Evolutionary conservation across 2,329 filamentous ascomycete genomes (phyloP).

Genomic region (Cladosporium phlei): DNA sequence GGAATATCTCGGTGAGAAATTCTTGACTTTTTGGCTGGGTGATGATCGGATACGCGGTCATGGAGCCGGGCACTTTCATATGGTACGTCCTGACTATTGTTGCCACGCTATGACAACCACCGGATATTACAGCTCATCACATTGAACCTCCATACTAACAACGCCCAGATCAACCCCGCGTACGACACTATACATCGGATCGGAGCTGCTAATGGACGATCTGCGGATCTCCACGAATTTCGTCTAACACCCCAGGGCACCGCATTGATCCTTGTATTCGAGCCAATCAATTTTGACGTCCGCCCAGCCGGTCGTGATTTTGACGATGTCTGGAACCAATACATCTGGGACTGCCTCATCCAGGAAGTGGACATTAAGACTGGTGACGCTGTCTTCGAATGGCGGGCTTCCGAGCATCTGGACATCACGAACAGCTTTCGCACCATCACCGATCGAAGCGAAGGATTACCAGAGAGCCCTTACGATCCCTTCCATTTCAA

Average conservation of each 20-base stretch:
- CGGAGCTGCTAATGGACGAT: constrained; percentile 33
- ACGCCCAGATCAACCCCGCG: constrained; percentile 29
- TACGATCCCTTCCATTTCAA: constrained; percentile 54
- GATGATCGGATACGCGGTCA: constrained; percentile 34
- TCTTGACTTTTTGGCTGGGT: constrained; percentile 37
- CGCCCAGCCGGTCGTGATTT: constrained; percentile 20
- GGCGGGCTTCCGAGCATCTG: constrained; percentile 45
- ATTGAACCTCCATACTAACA: not conserved
- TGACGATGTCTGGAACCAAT: constrained; percentile 18
- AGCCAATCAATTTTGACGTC: constrained; percentile 24
- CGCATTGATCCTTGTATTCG: constrained; percentile 42
- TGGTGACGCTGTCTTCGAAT: constrained; percentile 42
- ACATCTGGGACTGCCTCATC: constrained; percentile 41
- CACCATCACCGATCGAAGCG: constrained; percentile 36
- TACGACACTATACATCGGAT: constrained; percentile 39
- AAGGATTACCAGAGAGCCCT: constrained; percentile 39
- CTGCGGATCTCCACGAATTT: constrained; percentile 42
- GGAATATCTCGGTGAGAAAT: constrained; percentile 32
- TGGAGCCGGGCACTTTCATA: constrained; percentile 31
- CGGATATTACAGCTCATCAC: too few relatives aligned
- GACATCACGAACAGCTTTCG: constrained; percentile 30
- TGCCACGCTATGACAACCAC: not conserved
- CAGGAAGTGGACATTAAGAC: constrained; percentile 46
- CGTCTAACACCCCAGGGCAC: constrained; percentile 39
- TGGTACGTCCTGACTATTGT: constrained; percentile 20